Conservation (phyloP, 495 filamentous ascomycete species). For the Penicillium robsamsonii region DNA sequence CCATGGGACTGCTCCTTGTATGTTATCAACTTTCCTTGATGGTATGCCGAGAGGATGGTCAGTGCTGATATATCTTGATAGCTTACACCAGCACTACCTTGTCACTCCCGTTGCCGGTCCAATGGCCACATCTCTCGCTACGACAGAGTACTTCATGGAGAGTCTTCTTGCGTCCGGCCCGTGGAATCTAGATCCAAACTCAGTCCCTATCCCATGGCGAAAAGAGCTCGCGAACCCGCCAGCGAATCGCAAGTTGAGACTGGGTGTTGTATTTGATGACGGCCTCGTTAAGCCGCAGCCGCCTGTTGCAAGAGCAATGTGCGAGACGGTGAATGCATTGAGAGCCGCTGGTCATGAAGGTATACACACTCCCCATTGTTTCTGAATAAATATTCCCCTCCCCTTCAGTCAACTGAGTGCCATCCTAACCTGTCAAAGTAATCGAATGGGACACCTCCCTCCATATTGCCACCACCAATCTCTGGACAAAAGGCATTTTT, state of each 20-base stretch:
- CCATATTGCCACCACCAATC: constrained; percentile 24
- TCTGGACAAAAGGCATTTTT: constrained; percentile 51
- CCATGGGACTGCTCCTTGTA: constrained; percentile 42
- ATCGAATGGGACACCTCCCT: constrained; percentile 39
- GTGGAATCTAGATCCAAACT: constrained; percentile 41
- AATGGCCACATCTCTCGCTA: constrained; percentile 40
- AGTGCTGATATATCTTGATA: background rate
- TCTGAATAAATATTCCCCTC: too few species aligned
- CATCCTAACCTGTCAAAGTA: constrained; percentile 26
- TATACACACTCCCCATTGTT: constrained; percentile 18
- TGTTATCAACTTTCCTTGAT: constrained; percentile 17
- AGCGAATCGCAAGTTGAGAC: constrained; percentile 36
- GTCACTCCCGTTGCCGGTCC: constrained; percentile 43
- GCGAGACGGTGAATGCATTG: constrained; percentile 37
- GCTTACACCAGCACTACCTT: constrained; percentile 31
- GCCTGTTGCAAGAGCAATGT: constrained; percentile 43
- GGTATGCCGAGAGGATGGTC: background rate
- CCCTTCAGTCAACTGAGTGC: background rate
- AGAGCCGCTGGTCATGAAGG: constrained; percentile 42
- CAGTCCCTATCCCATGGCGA: constrained; percentile 45
- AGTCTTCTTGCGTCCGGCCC: constrained; percentile 35
- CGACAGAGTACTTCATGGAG: constrained; percentile 43
- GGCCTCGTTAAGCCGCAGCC: constrained; percentile 53
- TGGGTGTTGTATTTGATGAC: constrained; percentile 53
- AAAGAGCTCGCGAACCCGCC: constrained; percentile 23